These are phyloP conservation scores for Neolentinus lepideus DNA, from an alignment of 1,284 basidiomycete genomes.

Conservation along the genomic window DNA sequence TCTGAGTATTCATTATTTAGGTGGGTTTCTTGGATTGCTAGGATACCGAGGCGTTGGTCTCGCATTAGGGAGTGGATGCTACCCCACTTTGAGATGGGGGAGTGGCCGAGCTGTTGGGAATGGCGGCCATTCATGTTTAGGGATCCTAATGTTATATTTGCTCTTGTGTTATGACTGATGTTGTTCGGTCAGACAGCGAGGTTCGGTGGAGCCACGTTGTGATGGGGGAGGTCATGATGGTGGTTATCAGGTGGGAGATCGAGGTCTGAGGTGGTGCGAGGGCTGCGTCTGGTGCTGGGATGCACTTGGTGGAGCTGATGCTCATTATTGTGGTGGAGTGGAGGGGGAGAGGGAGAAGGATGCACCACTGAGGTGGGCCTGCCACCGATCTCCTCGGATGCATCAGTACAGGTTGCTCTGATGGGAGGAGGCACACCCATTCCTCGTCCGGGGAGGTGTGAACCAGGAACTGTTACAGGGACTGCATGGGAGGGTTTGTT, in stretches of 20 bases:
- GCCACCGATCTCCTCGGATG: neutral
- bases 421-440: neutral
- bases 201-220: neutral
- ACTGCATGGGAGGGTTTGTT: too few species aligned
- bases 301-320: neutral
- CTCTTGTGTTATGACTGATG: constrained; percentile 9
- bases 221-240: neutral
- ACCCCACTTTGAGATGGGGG: constrained; percentile 17
- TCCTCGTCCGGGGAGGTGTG: neutral
- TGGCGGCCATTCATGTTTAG: constrained; percentile 18
- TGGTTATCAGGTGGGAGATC: neutral
- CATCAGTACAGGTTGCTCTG: neutral
- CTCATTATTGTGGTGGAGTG: constrained; percentile 3
- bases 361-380: neutral
- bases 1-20: constrained; percentile 9
- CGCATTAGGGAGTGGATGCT: constrained; percentile 22
- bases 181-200: neutral
- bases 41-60: constrained; percentile 19
- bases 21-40: constrained; percentile 25
- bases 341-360: too few species aligned
- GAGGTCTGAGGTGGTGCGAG: neutral
- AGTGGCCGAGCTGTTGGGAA: neutral
- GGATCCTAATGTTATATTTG: constrained; percentile 14
- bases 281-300: neutral
- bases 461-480: neutral